Conservation (phyloP, 2,329 filamentous ascomycete genomes). For the Aspergillus versicolor region DNA sequence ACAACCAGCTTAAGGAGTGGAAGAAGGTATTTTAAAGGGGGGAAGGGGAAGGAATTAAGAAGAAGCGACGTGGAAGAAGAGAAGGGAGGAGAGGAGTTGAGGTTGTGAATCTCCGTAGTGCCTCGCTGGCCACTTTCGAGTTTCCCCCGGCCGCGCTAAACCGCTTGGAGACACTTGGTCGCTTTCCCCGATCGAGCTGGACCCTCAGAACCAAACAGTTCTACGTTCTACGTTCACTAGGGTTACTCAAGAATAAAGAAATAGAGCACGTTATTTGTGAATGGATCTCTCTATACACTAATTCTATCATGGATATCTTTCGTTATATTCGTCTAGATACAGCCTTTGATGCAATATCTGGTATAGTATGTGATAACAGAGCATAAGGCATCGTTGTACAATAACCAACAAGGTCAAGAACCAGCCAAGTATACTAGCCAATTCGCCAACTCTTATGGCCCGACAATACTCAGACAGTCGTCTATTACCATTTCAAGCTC, state of each 20-base stretch:
- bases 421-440: not conserved
- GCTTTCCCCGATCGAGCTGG: slow-evolving; percentile 22
- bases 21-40: slow-evolving; percentile 22
- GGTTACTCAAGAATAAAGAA: too few relatives aligned
- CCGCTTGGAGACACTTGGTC: slow-evolving; percentile 40
- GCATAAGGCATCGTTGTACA: slow-evolving; percentile 6
- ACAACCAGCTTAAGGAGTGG: slow-evolving; percentile 37
- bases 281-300: not conserved
- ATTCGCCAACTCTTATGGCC: slow-evolving; percentile 17
- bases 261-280: too few relatives aligned
- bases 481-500: slow-evolving; percentile 57
- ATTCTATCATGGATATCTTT: not conserved
- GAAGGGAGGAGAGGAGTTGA: slow-evolving; percentile 25
- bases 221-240: too few relatives aligned
- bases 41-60: slow-evolving; percentile 23
- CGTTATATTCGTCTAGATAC: slow-evolving; percentile 3
- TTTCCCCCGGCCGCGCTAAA: slow-evolving; percentile 33
- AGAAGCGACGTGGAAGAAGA: slow-evolving; percentile 27
- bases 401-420: slow-evolving; percentile 4
- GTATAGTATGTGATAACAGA: slow-evolving; percentile 5
- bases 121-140: slow-evolving; percentile 39
- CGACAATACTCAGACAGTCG: slow-evolving; percentile 56
- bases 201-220: not conserved
- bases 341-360: not conserved
- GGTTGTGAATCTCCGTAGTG: slow-evolving; percentile 21